Evolutionary conservation across 352 stramenopile species (phyloP), one percentile per base, ranked within the genome.

Genomic region (Aphanomyces astaci): DNA sequence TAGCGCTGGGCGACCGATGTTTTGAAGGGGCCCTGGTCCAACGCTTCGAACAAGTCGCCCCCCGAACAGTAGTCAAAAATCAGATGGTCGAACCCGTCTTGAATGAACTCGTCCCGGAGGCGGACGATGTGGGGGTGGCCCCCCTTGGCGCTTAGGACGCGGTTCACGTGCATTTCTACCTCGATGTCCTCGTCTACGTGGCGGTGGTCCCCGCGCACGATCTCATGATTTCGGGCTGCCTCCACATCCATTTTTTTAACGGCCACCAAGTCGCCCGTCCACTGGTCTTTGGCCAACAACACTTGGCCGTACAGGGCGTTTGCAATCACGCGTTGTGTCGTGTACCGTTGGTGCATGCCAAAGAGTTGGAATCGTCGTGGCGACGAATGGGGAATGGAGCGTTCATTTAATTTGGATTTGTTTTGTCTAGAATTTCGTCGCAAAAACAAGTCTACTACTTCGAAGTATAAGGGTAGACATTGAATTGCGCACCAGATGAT

Each of bases 21-120:
- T 10, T 9, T 3, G 30, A 68, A 33, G 3, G 49, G 40, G n/a
- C 49, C 39, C 4, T 68, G 28, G 33, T 28, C 28, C 43, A 68
- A 27, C 32, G 28, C 33, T 15, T 59, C 39, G 27, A 68, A 68
- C 30, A 92, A 70, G 40, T 94, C 85, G 15, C 83, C 85, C 7
- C 76, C 72, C 1, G 73, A 73, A 63, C 83, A 94, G 70, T 87
- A 80, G 30, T 84, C 78, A 4, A 80, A 69, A 17, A 84, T 73
- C n/a, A 84, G 77, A 53, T 77, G 85, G 17, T 85, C 70, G 60
- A 48, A 74, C 25, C 77, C 55, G 48, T 74, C 69, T 7, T 76
- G 60, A 25, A 79, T 72, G 32, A 87, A 78, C 51, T 83, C 73
- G 62, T 78, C 72, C 13, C 75, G 53, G 51, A 82, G 80, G 43